These are phyloP conservation scores for Ascochyta koolunga DNA, from an alignment of 2,329 filamentous ascomycete genomes.

Conservation along the genomic window DNA sequence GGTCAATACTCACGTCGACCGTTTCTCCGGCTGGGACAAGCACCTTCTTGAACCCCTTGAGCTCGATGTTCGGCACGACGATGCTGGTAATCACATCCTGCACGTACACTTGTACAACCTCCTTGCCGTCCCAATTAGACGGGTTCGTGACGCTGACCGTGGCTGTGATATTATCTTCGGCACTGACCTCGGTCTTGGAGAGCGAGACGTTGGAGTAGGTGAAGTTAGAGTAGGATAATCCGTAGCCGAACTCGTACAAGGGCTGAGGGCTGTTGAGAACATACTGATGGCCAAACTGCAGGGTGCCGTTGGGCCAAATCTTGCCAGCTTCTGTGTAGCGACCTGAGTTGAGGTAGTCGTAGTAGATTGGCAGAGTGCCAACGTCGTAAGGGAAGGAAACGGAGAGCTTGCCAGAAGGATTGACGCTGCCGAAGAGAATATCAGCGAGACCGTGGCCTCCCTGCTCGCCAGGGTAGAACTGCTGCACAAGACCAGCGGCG, in stretches of 20 bases:
- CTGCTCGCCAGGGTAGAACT: slow-evolving; percentile 76
- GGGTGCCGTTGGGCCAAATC: slow-evolving; percentile 62
- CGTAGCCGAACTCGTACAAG: slow-evolving; percentile 71
- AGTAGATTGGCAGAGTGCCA: slow-evolving; percentile 71
- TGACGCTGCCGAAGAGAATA: slow-evolving; percentile 65
- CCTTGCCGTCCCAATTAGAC: slow-evolving; percentile 62
- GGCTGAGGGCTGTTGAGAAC: slow-evolving; percentile 66
- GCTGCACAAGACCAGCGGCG: slow-evolving; percentile 71
- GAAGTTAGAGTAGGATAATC: slow-evolving; percentile 69
- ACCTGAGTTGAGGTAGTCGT: slow-evolving; percentile 74
- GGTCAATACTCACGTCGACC: slow-evolving; percentile 58
- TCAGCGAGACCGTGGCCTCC: slow-evolving; percentile 71
- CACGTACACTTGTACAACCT: slow-evolving; percentile 73
- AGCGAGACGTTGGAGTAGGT: slow-evolving; percentile 62
- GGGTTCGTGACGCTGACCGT: slow-evolving; percentile 68
- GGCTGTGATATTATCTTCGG: slow-evolving; percentile 62
- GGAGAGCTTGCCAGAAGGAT: slow-evolving; percentile 69
- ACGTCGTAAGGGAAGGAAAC: slow-evolving; percentile 72
- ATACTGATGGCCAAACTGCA: slow-evolving; percentile 70
- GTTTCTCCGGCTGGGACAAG: slow-evolving; percentile 65
- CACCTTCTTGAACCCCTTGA: slow-evolving; percentile 73
- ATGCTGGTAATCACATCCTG: slow-evolving; percentile 67
- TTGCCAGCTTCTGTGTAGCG: slow-evolving; percentile 61
- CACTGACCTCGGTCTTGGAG: slow-evolving; percentile 56
- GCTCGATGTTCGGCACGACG: slow-evolving; percentile 67